phyloP scores from a whole-genome alignment of 2,329 filamentous ascomycete genomes.

The Verticillium nubilum region DNA sequence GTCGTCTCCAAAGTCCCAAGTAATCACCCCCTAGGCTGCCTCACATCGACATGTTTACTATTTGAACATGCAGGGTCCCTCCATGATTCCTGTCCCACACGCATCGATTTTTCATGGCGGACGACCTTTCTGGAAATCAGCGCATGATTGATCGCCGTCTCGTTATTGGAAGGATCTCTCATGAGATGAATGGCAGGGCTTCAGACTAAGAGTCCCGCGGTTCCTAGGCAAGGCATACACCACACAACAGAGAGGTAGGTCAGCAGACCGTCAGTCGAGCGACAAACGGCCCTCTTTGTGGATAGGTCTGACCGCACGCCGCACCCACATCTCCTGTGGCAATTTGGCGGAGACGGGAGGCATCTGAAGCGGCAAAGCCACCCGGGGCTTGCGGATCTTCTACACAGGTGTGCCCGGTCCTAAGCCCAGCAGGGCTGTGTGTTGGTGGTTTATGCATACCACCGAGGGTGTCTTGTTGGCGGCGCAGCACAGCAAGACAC shows the following conservation, averaged over 20 bases:
- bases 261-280: background rate
- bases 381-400: background rate
- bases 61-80: background rate
- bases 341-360: background rate
- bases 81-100: background rate
- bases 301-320: background rate
- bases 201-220: background rate
- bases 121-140: background rate
- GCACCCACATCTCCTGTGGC: background rate
- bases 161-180: background rate
- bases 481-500: no score
- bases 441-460: no score
- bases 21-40: background rate
- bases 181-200: background rate
- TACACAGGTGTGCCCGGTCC: background rate
- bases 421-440: background rate
- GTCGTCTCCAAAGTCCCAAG: background rate
- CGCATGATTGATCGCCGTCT: background rate
- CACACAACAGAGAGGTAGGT: background rate
- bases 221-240: background rate
- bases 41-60: background rate
- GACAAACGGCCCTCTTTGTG: background rate
- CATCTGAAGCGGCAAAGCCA: conserved; percentile 2
- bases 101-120: background rate
- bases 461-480: no score